Conservation (phyloP, 441 rosid genomes). For the Metrosideros polymorpha region DNA sequence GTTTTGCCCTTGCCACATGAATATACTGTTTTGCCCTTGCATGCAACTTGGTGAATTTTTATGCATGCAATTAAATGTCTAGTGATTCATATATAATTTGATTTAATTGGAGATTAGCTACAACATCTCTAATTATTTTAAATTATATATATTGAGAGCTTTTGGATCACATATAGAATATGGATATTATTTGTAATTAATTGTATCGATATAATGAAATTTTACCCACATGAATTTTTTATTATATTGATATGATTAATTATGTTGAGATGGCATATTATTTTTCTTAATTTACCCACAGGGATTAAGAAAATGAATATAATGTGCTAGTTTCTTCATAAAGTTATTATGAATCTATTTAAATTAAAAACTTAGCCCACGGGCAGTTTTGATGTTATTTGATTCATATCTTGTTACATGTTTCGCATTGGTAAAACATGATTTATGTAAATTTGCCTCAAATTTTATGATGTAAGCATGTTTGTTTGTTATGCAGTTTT, state of each 20-base stretch:
- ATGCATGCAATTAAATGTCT: no score
- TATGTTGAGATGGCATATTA: neutral
- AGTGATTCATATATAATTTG: neutral
- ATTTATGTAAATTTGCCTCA: neutral
- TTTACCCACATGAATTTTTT: neutral
- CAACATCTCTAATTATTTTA: neutral
- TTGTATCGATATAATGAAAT: no score
- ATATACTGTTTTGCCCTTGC: no score
- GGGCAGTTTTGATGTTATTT: neutral
- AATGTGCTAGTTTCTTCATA: neutral
- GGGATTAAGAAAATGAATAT: neutral
- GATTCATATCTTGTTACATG: neutral
- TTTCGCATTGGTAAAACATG: neutral
- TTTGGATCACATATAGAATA: neutral
- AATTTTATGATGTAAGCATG: no score
- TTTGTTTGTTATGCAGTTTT: no score
- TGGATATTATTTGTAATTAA: no score
- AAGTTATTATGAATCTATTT: neutral
- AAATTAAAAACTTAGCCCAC: neutral
- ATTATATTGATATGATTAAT: neutral
- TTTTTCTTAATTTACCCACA: neutral
- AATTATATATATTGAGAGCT: neutral
- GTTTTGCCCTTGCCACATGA: no score
- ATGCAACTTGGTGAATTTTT: no score
- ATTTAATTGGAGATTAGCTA: neutral